phyloP scores from a whole-genome alignment of 331 rosid genomes.

The Spiraea crenata region DNA sequence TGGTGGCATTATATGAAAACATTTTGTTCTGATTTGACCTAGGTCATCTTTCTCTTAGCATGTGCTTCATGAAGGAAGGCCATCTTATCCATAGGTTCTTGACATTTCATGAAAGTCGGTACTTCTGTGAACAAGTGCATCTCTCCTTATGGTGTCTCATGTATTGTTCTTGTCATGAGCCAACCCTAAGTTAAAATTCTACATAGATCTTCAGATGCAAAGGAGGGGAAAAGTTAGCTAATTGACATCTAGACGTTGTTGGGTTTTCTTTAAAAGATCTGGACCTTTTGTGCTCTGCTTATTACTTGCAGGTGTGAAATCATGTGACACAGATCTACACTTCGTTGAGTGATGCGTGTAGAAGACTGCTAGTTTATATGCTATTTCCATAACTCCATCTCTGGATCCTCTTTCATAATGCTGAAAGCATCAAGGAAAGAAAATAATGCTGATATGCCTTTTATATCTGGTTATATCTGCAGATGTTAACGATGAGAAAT shows the following conservation, averaged over 20 bases:
- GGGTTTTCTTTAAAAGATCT: neutral
- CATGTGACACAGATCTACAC: neutral
- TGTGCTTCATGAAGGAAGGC: neutral
- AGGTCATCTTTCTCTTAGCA: neutral
- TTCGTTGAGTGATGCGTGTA: neutral
- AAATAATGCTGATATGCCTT: neutral
- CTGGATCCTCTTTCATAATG: neutral
- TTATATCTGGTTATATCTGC: constrained; percentile 25
- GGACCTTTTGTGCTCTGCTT: neutral
- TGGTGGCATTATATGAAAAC: neutral
- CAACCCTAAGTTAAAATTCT: neutral
- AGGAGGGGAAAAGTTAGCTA: neutral
- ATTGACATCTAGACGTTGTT: neutral
- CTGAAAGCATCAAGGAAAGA: neutral
- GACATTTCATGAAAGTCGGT: neutral
- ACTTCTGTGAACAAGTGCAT: too few relatives aligned
- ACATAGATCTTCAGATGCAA: neutral
- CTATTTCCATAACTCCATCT: neutral
- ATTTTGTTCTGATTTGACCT: neutral
- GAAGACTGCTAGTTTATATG: neutral
- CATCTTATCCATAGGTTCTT: neutral
- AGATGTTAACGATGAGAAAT: constrained; percentile 75
- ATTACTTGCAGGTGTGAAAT: neutral
- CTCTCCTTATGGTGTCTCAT: too few relatives aligned
- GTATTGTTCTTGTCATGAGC: too few relatives aligned